phyloP scores from a whole-genome alignment of 495 filamentous ascomycete genomes.

The Penicillium dipodomyicola region DNA sequence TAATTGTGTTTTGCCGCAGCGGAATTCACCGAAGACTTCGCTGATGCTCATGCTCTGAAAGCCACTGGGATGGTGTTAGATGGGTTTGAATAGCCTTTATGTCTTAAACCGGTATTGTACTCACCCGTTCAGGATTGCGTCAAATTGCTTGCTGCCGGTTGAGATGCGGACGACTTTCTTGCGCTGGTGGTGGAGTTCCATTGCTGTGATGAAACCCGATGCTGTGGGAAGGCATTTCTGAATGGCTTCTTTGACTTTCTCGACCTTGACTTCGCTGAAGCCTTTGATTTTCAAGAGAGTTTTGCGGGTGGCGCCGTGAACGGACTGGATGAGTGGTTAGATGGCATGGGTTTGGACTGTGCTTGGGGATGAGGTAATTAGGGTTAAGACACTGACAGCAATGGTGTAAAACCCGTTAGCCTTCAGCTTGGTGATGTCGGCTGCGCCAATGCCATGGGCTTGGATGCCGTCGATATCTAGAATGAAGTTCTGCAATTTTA shows the following conservation, averaged over 20 bases:
- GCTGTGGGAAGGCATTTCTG: slow-evolving; percentile 65
- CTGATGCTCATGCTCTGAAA: slow-evolving; percentile 81
- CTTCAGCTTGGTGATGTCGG: slow-evolving; percentile 75
- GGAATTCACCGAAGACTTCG: slow-evolving; percentile 71
- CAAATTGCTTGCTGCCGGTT: slow-evolving; percentile 74
- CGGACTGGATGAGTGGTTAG: slow-evolving; percentile 45
- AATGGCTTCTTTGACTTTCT: slow-evolving; percentile 77
- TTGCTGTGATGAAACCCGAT: slow-evolving; percentile 73
- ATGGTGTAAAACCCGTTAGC: slow-evolving; percentile 68
- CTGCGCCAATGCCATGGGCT: slow-evolving; percentile 68
- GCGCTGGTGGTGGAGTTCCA: slow-evolving; percentile 66
- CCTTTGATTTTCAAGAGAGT: slow-evolving; percentile 73
- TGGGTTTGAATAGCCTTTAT: too few relatives aligned
- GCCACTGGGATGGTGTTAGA: slow-evolving; percentile 46
- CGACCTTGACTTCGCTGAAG: slow-evolving; percentile 78
- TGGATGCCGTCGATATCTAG: slow-evolving; percentile 75
- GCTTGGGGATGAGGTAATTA: neutral
- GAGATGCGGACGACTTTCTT: slow-evolving; percentile 68
- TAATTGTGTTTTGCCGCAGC: slow-evolving; percentile 74
- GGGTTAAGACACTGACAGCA: slow-evolving; percentile 46
- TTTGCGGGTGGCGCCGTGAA: slow-evolving; percentile 63
- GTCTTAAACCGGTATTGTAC: slow-evolving; percentile 5
- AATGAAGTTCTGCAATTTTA: slow-evolving; percentile 50
- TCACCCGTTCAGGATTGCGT: slow-evolving; percentile 67
- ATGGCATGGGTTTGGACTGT: slow-evolving; percentile 5